Evolutionary conservation across 2,329 filamentous ascomycete genomes (phyloP).

Genomic region (Zymoseptoria tritici): DNA sequence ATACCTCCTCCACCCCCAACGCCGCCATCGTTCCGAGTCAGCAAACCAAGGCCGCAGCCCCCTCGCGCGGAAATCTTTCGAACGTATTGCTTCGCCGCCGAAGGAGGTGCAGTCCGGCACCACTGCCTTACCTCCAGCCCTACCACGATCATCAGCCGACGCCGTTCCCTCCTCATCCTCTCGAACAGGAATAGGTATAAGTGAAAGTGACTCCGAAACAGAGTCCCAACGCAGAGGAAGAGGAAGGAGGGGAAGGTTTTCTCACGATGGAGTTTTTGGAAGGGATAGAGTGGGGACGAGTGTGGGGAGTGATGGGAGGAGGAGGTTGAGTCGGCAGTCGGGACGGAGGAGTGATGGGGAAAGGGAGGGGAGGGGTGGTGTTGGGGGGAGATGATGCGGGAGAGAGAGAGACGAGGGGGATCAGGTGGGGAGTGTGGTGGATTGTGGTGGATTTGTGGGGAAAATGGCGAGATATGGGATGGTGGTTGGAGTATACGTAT

Average conservation of each 20-base stretch:
- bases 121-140: no score
- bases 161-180: no score
- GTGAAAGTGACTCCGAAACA: not conserved
- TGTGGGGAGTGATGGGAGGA: conserved; percentile 18
- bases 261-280: conserved; percentile 6
- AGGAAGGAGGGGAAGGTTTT: conserved; percentile 11
- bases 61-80: conserved; percentile 39
- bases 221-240: conserved; percentile 13
- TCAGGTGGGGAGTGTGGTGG: no score
- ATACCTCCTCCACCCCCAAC: not conserved
- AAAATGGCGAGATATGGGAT: no score
- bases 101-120: not conserved
- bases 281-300: conserved; percentile 12
- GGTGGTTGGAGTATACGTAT: no score
- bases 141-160: no score
- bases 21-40: not conserved
- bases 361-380: conserved; percentile 1
- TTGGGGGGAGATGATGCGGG: no score
- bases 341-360: no score
- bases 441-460: no score
- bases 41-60: conserved; percentile 34
- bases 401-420: no score
- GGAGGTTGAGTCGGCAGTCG: conserved; percentile 19
- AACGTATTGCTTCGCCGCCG: conserved; percentile 7
- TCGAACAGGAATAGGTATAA: not conserved